Evolutionary conservation across 495 filamentous ascomycete genomes (phyloP).

Genomic region (Penicillium ucsense): DNA sequence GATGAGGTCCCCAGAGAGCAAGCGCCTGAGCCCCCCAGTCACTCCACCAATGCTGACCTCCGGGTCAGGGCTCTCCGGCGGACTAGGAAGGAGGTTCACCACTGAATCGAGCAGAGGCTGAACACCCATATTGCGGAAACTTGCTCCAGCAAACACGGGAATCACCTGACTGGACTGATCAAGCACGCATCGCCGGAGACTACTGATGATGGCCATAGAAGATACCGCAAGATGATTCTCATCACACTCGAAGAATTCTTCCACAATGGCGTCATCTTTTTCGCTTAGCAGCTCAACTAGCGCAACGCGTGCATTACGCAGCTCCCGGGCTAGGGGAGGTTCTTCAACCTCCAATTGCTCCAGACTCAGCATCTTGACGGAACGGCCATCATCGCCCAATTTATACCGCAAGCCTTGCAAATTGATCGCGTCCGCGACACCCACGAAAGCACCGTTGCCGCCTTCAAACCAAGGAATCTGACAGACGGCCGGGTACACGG

Average conservation of each 20-base stretch:
- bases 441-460: constrained; percentile 62
- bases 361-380: constrained; percentile 41
- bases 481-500: constrained; percentile 81
- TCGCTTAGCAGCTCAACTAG: constrained; percentile 79
- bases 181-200: constrained; percentile 64
- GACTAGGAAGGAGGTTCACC: constrained; percentile 76
- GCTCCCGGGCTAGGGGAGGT: constrained; percentile 52
- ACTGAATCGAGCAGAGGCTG: constrained; percentile 87
- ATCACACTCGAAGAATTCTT: constrained; percentile 66
- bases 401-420: constrained; percentile 44
- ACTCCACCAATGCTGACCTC: constrained; percentile 57
- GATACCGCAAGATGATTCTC: constrained; percentile 63
- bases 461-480: constrained; percentile 88
- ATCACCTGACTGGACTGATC: constrained; percentile 49
- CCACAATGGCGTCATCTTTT: constrained; percentile 76
- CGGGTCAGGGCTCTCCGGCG: constrained; percentile 65
- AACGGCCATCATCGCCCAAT: constrained; percentile 58
- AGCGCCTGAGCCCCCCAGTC: constrained; percentile 39
- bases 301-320: constrained; percentile 63
- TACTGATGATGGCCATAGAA: constrained; percentile 52
- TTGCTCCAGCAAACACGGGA: constrained; percentile 85
- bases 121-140: constrained; percentile 88
- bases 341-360: constrained; percentile 43
- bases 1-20: constrained; percentile 43
- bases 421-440: constrained; percentile 73